These are phyloP conservation scores for Ganoderma boninense DNA, from an alignment of 1,284 basidiomycete genomes.

Conservation along the genomic window DNA sequence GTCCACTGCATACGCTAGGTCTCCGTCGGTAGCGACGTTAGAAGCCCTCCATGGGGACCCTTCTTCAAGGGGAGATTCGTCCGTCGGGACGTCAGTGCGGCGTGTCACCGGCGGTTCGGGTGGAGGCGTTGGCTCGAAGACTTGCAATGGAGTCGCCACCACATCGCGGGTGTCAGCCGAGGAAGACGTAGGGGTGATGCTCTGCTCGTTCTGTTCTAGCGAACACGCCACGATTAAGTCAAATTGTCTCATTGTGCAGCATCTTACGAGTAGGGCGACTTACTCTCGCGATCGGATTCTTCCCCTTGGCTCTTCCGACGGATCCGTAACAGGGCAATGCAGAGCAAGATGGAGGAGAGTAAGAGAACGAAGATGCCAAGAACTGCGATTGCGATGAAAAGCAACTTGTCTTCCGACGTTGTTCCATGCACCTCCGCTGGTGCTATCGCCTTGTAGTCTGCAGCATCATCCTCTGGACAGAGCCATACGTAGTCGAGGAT, in stretches of 20 bases:
- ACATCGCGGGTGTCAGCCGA: too few species aligned
- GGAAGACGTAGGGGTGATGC: too few species aligned
- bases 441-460: slow-evolving; percentile 25
- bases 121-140: neutral
- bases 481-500: slow-evolving; percentile 47
- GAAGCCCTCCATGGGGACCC: neutral
- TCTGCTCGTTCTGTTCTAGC: too few species aligned
- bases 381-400: slow-evolving; percentile 25
- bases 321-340: neutral
- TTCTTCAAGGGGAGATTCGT: neutral
- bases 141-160: too few species aligned
- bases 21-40: neutral
- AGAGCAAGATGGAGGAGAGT: slow-evolving; percentile 19
- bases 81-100: neutral
- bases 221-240: too few species aligned
- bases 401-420: neutral
- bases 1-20: neutral
- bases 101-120: neutral
- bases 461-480: too few species aligned
- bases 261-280: too few species aligned
- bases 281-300: too few species aligned
- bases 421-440: neutral
- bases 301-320: too few species aligned
- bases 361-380: slow-evolving; percentile 27
- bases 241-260: too few species aligned